Evolutionary conservation across 352 stramenopile genomes (phyloP).

Genomic region (Halophytophthora batemanensis): DNA sequence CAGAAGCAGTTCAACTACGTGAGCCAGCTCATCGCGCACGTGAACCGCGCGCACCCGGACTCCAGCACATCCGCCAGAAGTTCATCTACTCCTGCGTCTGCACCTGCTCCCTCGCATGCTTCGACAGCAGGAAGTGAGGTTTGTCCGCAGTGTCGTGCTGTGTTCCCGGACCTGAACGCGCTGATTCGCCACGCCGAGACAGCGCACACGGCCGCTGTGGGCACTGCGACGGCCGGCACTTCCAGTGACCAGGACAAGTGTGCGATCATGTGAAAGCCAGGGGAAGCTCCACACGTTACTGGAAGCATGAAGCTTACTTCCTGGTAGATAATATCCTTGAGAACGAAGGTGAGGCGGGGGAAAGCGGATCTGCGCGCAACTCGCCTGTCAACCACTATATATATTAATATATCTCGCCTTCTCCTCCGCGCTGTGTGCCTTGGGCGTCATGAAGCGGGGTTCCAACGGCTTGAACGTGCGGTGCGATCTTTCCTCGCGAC

Average conservation of each 20-base stretch:
- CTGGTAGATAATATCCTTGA: neutral
- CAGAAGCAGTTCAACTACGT: constrained; percentile 72
- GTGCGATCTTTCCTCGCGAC: no score
- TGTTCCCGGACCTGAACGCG: constrained; percentile 48
- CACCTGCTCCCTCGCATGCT: constrained; percentile 1
- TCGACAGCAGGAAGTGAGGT: constrained; percentile 33
- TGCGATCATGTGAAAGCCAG: constrained; percentile 53
- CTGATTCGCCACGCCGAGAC: constrained; percentile 67
- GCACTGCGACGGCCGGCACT: constrained; percentile 8
- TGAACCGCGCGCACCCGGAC: constrained; percentile 70
- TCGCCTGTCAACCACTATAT: constrained; percentile 19
- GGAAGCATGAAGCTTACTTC: no score
- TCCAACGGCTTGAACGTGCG: no score
- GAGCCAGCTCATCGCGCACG: constrained; percentile 68
- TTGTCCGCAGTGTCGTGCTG: constrained; percentile 64
- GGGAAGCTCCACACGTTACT: neutral
- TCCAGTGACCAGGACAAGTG: constrained; percentile 51
- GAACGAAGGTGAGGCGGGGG: neutral
- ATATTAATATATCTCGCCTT: constrained; percentile 28
- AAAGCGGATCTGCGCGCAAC: constrained; percentile 3
- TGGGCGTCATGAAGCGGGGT: no score
- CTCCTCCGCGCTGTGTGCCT: constrained; percentile 3
- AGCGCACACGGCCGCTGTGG: constrained; percentile 27
- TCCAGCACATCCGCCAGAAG: neutral
- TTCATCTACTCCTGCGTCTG: constrained; percentile 7